Conservation (phyloP, 1,284 basidiomycete species). For the Ustilago hordei region DNA sequence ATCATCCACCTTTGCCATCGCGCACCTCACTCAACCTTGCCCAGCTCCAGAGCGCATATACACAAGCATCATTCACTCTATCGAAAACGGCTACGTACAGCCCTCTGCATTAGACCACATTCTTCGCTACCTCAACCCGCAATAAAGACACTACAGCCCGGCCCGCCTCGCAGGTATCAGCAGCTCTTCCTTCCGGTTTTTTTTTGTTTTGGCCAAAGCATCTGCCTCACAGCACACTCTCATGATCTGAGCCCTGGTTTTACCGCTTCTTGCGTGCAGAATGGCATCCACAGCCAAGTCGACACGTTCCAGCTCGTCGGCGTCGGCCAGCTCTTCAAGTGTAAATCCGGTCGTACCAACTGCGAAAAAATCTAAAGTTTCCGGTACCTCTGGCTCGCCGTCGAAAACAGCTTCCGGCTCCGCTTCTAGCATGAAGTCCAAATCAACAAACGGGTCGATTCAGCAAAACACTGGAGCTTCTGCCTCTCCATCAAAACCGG, state of each 20-base stretch:
- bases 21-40: background rate
- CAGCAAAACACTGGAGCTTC: background rate
- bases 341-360: background rate
- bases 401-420: background rate
- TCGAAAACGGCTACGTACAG: background rate
- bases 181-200: background rate
- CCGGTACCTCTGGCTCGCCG: background rate
- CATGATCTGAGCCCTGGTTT: background rate
- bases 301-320: conserved; percentile 10
- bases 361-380: background rate
- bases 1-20: conserved; percentile 3
- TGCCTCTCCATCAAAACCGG: background rate
- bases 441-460: background rate
- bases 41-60: too few species aligned
- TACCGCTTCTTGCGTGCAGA: background rate
- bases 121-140: background rate
- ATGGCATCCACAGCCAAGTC: conserved; percentile 19
- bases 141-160: background rate
- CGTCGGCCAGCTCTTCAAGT: conserved; percentile 12
- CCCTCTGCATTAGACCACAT: background rate
- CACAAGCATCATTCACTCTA: too few species aligned
- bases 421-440: background rate
- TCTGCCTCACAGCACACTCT: background rate
- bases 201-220: background rate
- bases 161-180: background rate